phyloP scores from a whole-genome alignment of 2,329 filamentous ascomycete genomes.

The Fusarium decemcellulare region DNA sequence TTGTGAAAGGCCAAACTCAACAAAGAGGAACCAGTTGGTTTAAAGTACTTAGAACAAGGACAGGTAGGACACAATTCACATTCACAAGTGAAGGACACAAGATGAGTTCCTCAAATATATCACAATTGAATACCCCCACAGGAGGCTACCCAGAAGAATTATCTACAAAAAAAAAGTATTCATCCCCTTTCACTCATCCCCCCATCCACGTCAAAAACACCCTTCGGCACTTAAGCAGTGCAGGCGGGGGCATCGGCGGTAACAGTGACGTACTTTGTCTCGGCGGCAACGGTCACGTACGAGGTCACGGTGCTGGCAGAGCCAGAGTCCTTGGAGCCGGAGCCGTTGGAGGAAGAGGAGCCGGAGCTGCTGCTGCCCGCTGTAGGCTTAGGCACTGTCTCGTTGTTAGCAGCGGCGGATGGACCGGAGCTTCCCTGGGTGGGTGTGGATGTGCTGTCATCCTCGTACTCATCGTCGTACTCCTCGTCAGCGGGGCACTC shows the following conservation, averaged over 20 bases:
- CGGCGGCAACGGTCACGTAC: slow-evolving; percentile 32
- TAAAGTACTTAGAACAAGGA: no score
- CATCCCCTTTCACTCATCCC: not conserved
- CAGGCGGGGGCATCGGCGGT: slow-evolving; percentile 31
- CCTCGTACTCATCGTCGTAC: slow-evolving; percentile 11
- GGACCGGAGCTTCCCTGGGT: slow-evolving; percentile 11
- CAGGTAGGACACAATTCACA: not conserved
- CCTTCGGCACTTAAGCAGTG: slow-evolving; percentile 15
- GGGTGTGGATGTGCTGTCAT: not conserved
- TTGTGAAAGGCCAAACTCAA: no score
- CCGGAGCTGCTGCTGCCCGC: slow-evolving; percentile 1
- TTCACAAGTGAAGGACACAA: not conserved
- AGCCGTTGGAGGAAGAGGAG: not conserved
- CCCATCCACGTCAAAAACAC: not conserved
- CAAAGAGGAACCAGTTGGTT: no score
- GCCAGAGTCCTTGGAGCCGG: slow-evolving; percentile 9
- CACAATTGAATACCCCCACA: slow-evolving; percentile 47
- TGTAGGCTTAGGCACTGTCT: slow-evolving; percentile 3
- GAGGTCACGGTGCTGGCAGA: slow-evolving; percentile 27
- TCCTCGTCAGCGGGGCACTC: slow-evolving; percentile 15
- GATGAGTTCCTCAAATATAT: slow-evolving; percentile 42
- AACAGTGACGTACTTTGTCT: slow-evolving; percentile 36
- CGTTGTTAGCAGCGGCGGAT: slow-evolving; percentile 10
- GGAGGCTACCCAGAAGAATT: slow-evolving; percentile 46
- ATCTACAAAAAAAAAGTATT: slow-evolving; percentile 43